Conservation (phyloP, 2,329 filamentous ascomycete genomes). For the Epichloe typhina region DNA sequence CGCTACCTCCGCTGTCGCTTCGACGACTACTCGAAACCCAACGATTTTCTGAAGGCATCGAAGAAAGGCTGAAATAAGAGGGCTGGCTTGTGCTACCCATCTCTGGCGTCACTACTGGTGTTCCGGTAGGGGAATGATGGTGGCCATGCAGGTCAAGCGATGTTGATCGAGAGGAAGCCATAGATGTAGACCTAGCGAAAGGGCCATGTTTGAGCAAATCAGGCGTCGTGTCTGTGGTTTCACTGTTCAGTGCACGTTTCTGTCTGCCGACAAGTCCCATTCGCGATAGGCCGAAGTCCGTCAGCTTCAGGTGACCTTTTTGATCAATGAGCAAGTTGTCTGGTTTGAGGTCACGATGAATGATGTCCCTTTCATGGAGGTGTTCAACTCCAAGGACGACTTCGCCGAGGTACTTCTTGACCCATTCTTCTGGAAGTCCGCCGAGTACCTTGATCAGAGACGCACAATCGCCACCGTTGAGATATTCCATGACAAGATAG, state of each 20-base stretch:
- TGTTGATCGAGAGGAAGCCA: constrained; percentile 81
- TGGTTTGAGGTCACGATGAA: constrained; percentile 92
- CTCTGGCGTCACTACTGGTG: constrained; percentile 74
- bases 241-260: constrained; percentile 75
- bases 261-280: constrained; percentile 96
- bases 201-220: constrained; percentile 88
- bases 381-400: constrained; percentile 96
- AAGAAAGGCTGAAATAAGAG: constrained; percentile 76
- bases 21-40: constrained; percentile 63
- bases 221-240: constrained; percentile 67
- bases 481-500: constrained; percentile 97
- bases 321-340: constrained; percentile 96
- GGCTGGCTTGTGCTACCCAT: constrained; percentile 58
- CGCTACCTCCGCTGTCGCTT: constrained; percentile 87
- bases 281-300: constrained; percentile 90
- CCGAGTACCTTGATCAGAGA: constrained; percentile 91
- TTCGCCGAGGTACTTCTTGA: constrained; percentile 92
- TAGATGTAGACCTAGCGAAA: constrained; percentile 72
- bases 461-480: constrained; percentile 94
- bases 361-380: constrained; percentile 84
- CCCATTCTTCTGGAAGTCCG: constrained; percentile 91
- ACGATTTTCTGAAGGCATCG: constrained; percentile 40
- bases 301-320: constrained; percentile 90
- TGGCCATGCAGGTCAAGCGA: constrained; percentile 78
- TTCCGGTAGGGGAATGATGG: constrained; percentile 63